These are phyloP conservation scores for Quercus dentata DNA, from an alignment of 306 rosid genomes.

Conservation along the genomic window DNA sequence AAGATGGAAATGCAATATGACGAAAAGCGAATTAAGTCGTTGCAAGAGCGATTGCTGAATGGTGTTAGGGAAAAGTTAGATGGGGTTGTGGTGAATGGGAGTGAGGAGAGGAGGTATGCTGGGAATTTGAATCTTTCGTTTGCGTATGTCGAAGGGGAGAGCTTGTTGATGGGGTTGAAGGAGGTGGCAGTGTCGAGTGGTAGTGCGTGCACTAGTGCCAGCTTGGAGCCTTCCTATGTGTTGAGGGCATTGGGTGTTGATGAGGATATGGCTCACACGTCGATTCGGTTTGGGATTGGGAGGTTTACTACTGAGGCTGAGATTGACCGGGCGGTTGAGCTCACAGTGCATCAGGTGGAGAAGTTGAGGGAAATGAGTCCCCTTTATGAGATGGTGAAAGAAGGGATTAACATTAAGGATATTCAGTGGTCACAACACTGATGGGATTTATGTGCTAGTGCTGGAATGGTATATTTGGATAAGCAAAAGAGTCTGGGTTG, in stretches of 20 bases:
- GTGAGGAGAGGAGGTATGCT: slow-evolving; percentile 66
- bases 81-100: slow-evolving; percentile 91
- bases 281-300: slow-evolving; percentile 94
- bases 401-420: slow-evolving; percentile 74
- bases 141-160: slow-evolving; percentile 90
- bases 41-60: slow-evolving; percentile 63
- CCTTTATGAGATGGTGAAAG: slow-evolving; percentile 94
- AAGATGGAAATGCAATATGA: slow-evolving; percentile 86
- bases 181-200: slow-evolving; percentile 99
- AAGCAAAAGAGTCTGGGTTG: not conserved
- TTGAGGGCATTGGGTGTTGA: slow-evolving; percentile 96
- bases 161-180: slow-evolving; percentile 92
- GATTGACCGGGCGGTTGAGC: slow-evolving; percentile 73
- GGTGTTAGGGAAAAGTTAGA: slow-evolving; percentile 65
- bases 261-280: slow-evolving; percentile 99
- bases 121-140: slow-evolving; percentile 88
- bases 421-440: slow-evolving; percentile 92
- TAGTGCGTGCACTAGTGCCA: slow-evolving; percentile 94
- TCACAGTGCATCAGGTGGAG: slow-evolving; percentile 75
- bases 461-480: not conserved
- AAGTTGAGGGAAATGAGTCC: slow-evolving; percentile 98
- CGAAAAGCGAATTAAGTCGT: slow-evolving; percentile 45
- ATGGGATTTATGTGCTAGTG: slow-evolving; percentile 1
- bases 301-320: slow-evolving; percentile 90
- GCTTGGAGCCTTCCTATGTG: slow-evolving; percentile 95